A percentile compares a stretch with the other conserved stretches of the same genome.
Evolutionary conservation across 2,329 filamentous ascomycete genomes (phyloP).

Genomic region (Diaporthe humulicola): DNA sequence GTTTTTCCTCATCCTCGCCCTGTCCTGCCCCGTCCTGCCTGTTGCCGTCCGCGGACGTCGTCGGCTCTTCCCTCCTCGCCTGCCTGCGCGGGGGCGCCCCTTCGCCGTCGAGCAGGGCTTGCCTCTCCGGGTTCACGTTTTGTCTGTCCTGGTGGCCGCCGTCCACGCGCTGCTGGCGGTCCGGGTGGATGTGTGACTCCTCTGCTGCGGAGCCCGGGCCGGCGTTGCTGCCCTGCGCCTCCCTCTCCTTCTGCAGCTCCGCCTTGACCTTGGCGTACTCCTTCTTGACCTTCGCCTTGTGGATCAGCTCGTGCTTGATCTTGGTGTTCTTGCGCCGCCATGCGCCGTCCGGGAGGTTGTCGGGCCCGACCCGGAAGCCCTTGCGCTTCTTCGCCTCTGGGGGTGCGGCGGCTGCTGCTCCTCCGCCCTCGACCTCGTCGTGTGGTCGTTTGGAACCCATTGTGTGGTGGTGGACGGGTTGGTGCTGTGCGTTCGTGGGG

Average conservation of each 20-base stretch:
- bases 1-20: background rate
- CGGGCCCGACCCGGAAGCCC: slow-evolving; percentile 89
- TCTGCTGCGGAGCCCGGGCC: slow-evolving; percentile 44
- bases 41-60: slow-evolving; percentile 37
- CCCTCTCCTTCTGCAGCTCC: slow-evolving; percentile 49
- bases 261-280: slow-evolving; percentile 90
- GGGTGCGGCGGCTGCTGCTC: slow-evolving; percentile 48
- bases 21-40: background rate
- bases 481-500: background rate
- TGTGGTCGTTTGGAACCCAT: slow-evolving; percentile 74
- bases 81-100: slow-evolving; percentile 20
- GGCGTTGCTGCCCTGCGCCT: slow-evolving; percentile 40
- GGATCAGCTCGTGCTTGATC: slow-evolving; percentile 89
- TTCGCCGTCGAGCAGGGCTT: slow-evolving; percentile 54
- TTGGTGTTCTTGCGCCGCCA: slow-evolving; percentile 86
- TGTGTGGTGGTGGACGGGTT: background rate
- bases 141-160: slow-evolving; percentile 29
- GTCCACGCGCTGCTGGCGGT: background rate
- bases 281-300: slow-evolving; percentile 94
- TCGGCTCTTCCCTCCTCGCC: slow-evolving; percentile 26
- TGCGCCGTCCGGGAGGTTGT: slow-evolving; percentile 90
- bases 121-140: slow-evolving; percentile 56
- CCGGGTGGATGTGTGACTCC: slow-evolving; percentile 47
- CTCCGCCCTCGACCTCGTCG: slow-evolving; percentile 59
- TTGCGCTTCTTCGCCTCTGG: slow-evolving; percentile 68